Evolutionary conservation across 23 red algal genomes (phyloP).

Genomic region (Gracilariopsis chorda): DNA sequence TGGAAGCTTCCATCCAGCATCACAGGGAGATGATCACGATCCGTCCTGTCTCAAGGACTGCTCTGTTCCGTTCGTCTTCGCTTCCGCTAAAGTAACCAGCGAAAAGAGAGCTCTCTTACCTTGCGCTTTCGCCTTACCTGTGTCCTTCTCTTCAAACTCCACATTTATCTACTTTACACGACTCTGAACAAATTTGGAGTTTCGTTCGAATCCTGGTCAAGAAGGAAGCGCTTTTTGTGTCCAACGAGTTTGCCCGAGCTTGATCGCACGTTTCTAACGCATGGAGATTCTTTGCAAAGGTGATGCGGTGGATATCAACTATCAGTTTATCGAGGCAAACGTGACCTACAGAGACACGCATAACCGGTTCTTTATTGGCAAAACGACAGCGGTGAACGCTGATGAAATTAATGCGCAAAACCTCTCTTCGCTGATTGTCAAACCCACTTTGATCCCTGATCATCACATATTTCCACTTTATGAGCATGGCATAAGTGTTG

Average conservation of each 20-base stretch:
- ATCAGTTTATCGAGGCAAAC: neutral
- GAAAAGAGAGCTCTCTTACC: too few relatives aligned
- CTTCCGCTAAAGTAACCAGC: too few relatives aligned
- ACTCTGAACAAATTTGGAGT: neutral
- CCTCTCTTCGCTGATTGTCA: neutral
- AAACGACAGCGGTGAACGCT: neutral
- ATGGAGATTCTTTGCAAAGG: constrained; percentile 12
- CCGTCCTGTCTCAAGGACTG: too few relatives aligned
- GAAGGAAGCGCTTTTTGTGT: neutral
- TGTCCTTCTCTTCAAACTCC: too few relatives aligned
- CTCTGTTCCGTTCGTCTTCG: too few relatives aligned
- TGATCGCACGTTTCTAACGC: neutral
- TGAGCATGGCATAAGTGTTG: neutral
- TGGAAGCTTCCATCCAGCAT: too few relatives aligned
- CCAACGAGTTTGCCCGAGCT: neutral
- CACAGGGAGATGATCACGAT: too few relatives aligned
- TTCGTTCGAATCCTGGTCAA: neutral
- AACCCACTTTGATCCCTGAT: neutral
- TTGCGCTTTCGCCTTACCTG: too few relatives aligned
- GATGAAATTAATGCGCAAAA: neutral
- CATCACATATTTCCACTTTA: constrained; percentile 11
- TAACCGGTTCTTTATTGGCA: neutral
- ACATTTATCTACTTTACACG: too few relatives aligned
- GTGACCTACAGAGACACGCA: neutral
- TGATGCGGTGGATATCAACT: neutral